phyloP scores from a whole-genome alignment of 495 filamentous ascomycete species.

The Aspergillus homomorphus region DNA sequence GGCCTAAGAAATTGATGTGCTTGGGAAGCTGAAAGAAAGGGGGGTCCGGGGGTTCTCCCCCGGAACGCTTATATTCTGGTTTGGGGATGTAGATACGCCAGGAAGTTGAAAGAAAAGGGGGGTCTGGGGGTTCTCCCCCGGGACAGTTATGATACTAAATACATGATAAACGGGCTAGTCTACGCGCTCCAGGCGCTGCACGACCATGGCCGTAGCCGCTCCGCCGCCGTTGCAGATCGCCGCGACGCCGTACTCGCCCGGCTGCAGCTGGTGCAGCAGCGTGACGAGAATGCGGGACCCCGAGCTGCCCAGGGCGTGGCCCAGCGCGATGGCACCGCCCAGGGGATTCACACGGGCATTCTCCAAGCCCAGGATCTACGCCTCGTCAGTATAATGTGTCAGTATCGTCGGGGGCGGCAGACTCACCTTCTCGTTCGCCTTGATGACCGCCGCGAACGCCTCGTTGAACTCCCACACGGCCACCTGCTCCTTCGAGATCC shows the following conservation, averaged over 20 bases:
- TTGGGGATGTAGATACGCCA: no score
- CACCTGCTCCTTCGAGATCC: conserved; percentile 84
- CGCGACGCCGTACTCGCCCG: conserved; percentile 89
- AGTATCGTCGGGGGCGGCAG: no score
- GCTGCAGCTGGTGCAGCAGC: conserved; percentile 82
- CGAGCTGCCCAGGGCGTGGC: conserved; percentile 90
- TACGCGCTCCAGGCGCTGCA: conserved; percentile 77
- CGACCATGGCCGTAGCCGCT: conserved; percentile 85
- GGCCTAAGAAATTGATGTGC: no score
- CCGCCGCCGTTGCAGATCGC: conserved; percentile 98
- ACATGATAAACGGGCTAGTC: no score
- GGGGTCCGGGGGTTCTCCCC: no score
- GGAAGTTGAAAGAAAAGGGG: no score
- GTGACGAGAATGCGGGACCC: conserved; percentile 90
- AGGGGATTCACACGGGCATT: conserved; percentile 77
- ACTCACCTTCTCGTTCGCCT: conserved; percentile 83
- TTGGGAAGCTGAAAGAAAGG: no score
- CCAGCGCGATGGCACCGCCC: conserved; percentile 90
- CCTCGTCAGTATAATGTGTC: conserved; percentile 20
- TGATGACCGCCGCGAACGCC: conserved; percentile 94
- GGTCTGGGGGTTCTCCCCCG: no score
- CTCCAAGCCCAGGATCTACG: conserved; percentile 75
- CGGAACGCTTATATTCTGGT: no score
- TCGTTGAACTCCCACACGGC: conserved; percentile 98
- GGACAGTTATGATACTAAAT: no score